Conservation (phyloP, 1,284 basidiomycete genomes). For the Meira miltonrushii region DNA sequence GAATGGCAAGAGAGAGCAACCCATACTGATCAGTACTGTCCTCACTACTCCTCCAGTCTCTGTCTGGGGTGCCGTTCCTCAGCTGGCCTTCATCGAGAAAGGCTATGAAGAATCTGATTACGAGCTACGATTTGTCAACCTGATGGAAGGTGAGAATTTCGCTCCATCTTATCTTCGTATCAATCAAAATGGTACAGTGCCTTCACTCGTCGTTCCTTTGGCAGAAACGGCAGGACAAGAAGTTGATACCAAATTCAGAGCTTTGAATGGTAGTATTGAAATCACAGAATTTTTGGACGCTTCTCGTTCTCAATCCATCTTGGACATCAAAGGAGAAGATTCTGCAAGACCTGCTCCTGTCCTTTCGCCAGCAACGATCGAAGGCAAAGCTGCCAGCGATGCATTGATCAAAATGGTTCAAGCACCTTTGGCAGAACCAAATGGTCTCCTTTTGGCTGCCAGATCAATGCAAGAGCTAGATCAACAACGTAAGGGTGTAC, state of each 20-base stretch:
- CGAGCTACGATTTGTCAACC: constrained; percentile 43
- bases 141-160: constrained; percentile 60
- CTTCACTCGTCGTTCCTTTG: constrained; percentile 74
- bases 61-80: constrained; percentile 33
- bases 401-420: constrained; percentile 65
- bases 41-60: constrained; percentile 15
- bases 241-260: constrained; percentile 73
- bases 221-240: constrained; percentile 67
- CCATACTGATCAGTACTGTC: not conserved
- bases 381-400: constrained; percentile 61
- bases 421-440: constrained; percentile 56
- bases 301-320: constrained; percentile 55
- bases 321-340: constrained; percentile 64
- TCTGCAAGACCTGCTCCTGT: constrained; percentile 68
- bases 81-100: constrained; percentile 32
- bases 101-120: constrained; percentile 34
- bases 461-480: constrained; percentile 51
- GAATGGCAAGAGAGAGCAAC: not conserved
- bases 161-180: constrained; percentile 65
- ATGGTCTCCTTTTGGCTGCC: constrained; percentile 55
- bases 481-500: constrained; percentile 35
- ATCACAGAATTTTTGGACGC: constrained; percentile 67
- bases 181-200: constrained; percentile 77
- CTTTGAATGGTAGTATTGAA: constrained; percentile 70
- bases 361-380: constrained; percentile 73